Evolutionary conservation across 2,329 filamentous ascomycete genomes (phyloP).

Genomic region (Xylariaceae sp.): DNA sequence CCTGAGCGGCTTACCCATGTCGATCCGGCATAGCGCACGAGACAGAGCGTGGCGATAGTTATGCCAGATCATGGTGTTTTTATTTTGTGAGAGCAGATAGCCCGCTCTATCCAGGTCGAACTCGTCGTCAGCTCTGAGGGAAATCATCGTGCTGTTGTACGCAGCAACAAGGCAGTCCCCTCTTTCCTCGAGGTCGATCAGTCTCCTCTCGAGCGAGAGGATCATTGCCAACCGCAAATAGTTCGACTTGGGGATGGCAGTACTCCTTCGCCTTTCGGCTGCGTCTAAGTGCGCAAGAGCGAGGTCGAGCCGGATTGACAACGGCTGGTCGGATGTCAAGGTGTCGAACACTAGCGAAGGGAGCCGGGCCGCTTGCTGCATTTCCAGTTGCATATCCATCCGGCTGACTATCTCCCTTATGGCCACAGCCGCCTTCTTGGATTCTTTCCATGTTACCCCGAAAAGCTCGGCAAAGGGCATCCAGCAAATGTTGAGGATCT

Average conservation of each 20-base stretch:
- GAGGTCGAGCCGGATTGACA: constrained; percentile 10
- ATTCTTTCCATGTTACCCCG: constrained; percentile 4
- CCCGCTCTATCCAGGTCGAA: constrained; percentile 19
- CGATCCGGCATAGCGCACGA: constrained; percentile 21
- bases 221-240: constrained; percentile 17
- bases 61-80: constrained; percentile 3
- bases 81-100: constrained; percentile 13
- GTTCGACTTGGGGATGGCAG: constrained; percentile 3
- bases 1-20: constrained; percentile 10
- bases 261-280: constrained; percentile 9
- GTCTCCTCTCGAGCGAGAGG: constrained; percentile 18
- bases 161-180: constrained; percentile 15
- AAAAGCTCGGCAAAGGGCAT: constrained; percentile 16
- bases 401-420: constrained; percentile 12
- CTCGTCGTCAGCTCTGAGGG: constrained; percentile 16
- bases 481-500: constrained; percentile 24
- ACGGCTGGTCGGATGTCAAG: constrained; percentile 7
- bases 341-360: constrained; percentile 2
- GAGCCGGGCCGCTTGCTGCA: constrained; percentile 10
- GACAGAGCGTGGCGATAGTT: constrained; percentile 12
- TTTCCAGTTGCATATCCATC: constrained; percentile 16
- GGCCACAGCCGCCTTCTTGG: constrained; percentile 1
- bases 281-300: constrained; percentile 14
- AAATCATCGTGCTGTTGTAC: constrained; percentile 19
- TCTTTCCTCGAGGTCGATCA: constrained; percentile 17